Evolutionary conservation across 805 yeast genomes (phyloP).

Genomic region (Metschnikowia picachoensis): DNA sequence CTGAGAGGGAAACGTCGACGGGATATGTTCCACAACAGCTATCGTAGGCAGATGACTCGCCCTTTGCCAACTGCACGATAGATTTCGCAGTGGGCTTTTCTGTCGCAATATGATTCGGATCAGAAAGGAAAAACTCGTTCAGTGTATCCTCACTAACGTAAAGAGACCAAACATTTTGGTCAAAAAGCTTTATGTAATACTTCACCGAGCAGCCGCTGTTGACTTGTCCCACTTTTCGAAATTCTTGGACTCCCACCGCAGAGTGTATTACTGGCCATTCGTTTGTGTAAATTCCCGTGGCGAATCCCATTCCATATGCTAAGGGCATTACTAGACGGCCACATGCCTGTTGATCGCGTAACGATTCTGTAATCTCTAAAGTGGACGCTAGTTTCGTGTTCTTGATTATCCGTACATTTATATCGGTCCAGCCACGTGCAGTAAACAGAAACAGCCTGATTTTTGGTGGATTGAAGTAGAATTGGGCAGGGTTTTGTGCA

Average conservation of each 20-base stretch:
- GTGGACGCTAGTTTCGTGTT: slow-evolving; percentile 32
- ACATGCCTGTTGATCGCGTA: slow-evolving; percentile 2
- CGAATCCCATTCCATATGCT: slow-evolving; percentile 81
- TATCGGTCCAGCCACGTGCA: slow-evolving; percentile 26
- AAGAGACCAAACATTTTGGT: slow-evolving; percentile 62
- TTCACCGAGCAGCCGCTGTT: slow-evolving; percentile 42
- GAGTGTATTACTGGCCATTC: slow-evolving; percentile 42
- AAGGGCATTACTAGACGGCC: slow-evolving; percentile 53
- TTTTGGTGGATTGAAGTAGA: slow-evolving; percentile 65
- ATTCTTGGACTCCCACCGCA: slow-evolving; percentile 58
- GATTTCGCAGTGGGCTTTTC: slow-evolving; percentile 25
- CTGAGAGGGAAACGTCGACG: slow-evolving; percentile 41
- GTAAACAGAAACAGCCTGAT: slow-evolving; percentile 53
- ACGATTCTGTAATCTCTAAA: slow-evolving; percentile 18
- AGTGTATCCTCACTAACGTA: slow-evolving; percentile 47
- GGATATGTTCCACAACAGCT: slow-evolving; percentile 61
- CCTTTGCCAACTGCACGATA: slow-evolving; percentile 55
- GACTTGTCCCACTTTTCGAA: slow-evolving; percentile 29
- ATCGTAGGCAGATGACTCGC: slow-evolving; percentile 46
- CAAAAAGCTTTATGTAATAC: slow-evolving; percentile 51
- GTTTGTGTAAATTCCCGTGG: slow-evolving; percentile 49
- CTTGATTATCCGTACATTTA: slow-evolving; percentile 20
- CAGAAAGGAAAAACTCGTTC: slow-evolving; percentile 26
- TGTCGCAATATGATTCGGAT: slow-evolving; percentile 35
- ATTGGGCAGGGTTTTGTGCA: slow-evolving; percentile 47